Evolutionary conservation across 2,329 filamentous ascomycete species (phyloP), one percentile per base, ranked within the genome.

Genomic region (Thermothelomyces thermophilus): DNA sequence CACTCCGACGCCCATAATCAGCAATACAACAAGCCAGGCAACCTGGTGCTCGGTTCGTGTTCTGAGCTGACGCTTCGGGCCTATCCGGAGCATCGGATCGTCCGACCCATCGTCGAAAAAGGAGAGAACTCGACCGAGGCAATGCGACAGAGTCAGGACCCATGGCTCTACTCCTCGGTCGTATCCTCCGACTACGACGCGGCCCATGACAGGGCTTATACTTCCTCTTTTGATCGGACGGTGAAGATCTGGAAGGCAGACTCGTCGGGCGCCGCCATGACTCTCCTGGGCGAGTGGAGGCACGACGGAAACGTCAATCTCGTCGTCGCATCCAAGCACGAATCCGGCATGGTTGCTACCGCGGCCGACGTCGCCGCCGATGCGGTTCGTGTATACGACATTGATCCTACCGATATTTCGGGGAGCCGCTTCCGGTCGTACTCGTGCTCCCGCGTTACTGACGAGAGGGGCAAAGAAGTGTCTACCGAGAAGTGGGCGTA

Each of bases 21-120:
- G 58, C 80, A 83, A 54, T 84, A 84, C 59, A 84, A 84, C 57
- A 82, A 79, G 56, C 74, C 77, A 0, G 80, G 81, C 1, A 84
- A 84, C 57, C 63, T 84, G 9, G 65, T 80, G 1, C 63, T 84
- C 1, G 80, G 77, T 6, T 81, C 77, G 0, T 66, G 70, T 1
- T 57, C 52, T 0, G 58, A 61, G 1, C 70, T 73, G 0, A 72
- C 67, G 0, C 61, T 84, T 2, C 70, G 63, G 5, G 74, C 78
- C 0, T 76, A 76, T 57, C 66, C 77, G 0, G 73, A 83, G 36
- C 81, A 84, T 56, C 72, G 77, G 0, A 76, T 83, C 16, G 64
- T 70, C 1, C 73, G 81, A 1, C 77, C 79, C 0, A 51, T 74
- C 0, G 71, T 82, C 0, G 64, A 72, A 11, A 73, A 72, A 46